Percentiles rank a stretch among this genome's conserved stretches.
Evolutionary conservation across 192 early-diverging fungal species (phyloP).

Genomic region (Podila verticillata): DNA sequence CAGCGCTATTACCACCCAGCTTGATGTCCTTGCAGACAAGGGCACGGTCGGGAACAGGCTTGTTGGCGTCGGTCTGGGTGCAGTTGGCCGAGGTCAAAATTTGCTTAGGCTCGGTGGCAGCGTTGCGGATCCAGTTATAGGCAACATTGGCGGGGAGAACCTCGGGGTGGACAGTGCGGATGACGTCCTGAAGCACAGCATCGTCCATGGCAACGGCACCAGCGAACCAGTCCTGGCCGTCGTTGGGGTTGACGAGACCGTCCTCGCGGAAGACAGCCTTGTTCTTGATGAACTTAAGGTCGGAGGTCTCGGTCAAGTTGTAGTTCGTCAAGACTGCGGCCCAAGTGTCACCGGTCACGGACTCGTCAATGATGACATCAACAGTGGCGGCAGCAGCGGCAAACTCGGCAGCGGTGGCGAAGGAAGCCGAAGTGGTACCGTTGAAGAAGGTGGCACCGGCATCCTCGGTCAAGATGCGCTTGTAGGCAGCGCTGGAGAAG

Average conservation of each 20-base stretch:
- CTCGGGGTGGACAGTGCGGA: constrained; percentile 69
- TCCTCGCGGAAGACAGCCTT: constrained; percentile 72
- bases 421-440: constrained; percentile 36
- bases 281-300: constrained; percentile 72
- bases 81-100: constrained; percentile 62
- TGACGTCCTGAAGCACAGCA: constrained; percentile 75
- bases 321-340: constrained; percentile 65
- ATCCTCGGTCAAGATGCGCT: constrained; percentile 67
- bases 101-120: constrained; percentile 57
- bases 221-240: constrained; percentile 79
- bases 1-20: background rate
- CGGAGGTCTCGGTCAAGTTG: constrained; percentile 49
- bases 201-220: constrained; percentile 72
- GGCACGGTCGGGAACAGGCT: constrained; percentile 28
- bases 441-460: constrained; percentile 73
- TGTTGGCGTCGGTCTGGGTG: constrained; percentile 54
- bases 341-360: constrained; percentile 58
- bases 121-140: constrained; percentile 75
- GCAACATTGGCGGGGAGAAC: constrained; percentile 57
- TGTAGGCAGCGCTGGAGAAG: constrained; percentile 66
- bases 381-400: constrained; percentile 61
- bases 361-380: constrained; percentile 79
- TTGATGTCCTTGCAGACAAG: constrained; percentile 30
- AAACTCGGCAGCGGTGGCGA: constrained; percentile 57
- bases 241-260: constrained; percentile 65